Evolutionary conservation across 2,329 filamentous ascomycete species (phyloP).

Genomic region (Pyrenochaeta sp.): DNA sequence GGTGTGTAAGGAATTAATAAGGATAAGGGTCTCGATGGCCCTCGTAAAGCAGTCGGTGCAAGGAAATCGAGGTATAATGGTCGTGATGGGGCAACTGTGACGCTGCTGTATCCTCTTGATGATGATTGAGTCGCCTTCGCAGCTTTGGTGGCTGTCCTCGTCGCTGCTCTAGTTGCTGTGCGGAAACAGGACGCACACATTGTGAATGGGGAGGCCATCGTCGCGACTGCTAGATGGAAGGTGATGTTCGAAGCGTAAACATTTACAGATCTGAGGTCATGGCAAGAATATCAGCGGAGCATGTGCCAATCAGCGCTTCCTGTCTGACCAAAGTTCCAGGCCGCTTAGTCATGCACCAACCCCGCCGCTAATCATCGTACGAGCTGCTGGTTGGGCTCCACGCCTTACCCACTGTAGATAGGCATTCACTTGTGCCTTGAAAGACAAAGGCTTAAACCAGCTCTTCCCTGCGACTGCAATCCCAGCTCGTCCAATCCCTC

Average conservation of each 20-base stretch:
- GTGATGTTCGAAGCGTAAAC: slow-evolving; percentile 1
- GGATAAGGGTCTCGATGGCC: not conserved
- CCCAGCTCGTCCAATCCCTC: not conserved
- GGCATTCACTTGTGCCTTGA: slow-evolving; percentile 5
- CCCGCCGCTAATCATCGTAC: slow-evolving; percentile 21
- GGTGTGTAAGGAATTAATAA: not conserved
- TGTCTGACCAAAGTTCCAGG: slow-evolving; percentile 15
- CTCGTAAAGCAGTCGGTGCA: slow-evolving; percentile 24
- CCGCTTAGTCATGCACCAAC: slow-evolving; percentile 23
- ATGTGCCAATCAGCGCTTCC: slow-evolving; percentile 19
- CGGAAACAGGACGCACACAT: slow-evolving; percentile 46
- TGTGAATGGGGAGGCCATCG: slow-evolving; percentile 37
- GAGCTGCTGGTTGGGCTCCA: slow-evolving; percentile 5
- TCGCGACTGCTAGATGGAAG: slow-evolving; percentile 2
- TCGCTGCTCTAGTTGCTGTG: slow-evolving; percentile 17
- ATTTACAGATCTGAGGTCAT: slow-evolving; percentile 21
- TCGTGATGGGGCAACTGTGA: slow-evolving; percentile 29
- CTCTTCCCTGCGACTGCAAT: not conserved
- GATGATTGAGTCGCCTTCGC: slow-evolving; percentile 8
- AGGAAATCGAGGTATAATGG: slow-evolving; percentile 45
- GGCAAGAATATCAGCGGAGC: slow-evolving; percentile 8
- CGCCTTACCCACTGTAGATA: slow-evolving; percentile 13
- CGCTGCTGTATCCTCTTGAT: slow-evolving; percentile 29
- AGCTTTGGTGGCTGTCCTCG: not conserved
- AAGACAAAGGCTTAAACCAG: not conserved